Conservation (phyloP, 2,329 filamentous ascomycete genomes). For the Aureobasidium sp. region DNA sequence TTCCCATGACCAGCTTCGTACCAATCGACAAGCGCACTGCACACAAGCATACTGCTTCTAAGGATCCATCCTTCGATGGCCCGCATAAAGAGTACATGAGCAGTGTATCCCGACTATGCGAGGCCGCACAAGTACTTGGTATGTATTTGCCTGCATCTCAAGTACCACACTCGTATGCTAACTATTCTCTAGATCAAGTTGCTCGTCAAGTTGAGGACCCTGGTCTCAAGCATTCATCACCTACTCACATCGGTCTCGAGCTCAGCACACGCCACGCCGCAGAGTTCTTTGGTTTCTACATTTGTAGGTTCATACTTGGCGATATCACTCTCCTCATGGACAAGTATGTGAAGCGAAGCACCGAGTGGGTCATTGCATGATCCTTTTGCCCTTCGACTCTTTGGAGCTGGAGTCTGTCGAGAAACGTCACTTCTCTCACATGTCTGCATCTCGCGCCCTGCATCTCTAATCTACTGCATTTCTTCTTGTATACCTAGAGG, state of each 20-base stretch:
- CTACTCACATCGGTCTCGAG: constrained; percentile 91
- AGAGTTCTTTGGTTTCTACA: constrained; percentile 95
- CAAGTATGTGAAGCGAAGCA: constrained; percentile 94
- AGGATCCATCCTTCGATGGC: constrained; percentile 63
- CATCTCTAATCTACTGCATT: too few species aligned
- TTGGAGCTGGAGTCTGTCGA: background rate
- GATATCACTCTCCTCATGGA: constrained; percentile 82
- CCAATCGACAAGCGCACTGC: constrained; percentile 58
- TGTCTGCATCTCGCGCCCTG: background rate
- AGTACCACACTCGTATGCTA: background rate
- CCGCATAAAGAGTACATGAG: constrained; percentile 89
- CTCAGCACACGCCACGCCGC: constrained; percentile 87
- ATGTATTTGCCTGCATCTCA: constrained; percentile 35
- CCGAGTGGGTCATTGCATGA: constrained; percentile 76
- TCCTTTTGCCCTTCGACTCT: background rate
- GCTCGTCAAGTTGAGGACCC: constrained; percentile 94
- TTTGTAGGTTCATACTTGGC: constrained; percentile 87
- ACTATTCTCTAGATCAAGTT: constrained; percentile 65
- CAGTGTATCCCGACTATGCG: constrained; percentile 81
- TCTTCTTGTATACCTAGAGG: background rate
- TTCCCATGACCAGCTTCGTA: constrained; percentile 62
- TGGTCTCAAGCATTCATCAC: constrained; percentile 81
- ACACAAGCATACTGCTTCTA: constrained; percentile 25
- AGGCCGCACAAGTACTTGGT: constrained; percentile 90
- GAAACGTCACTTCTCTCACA: background rate